Evolutionary conservation across 2,329 filamentous ascomycete species (phyloP).

Genomic region (Ceratocystis lukuohia): DNA sequence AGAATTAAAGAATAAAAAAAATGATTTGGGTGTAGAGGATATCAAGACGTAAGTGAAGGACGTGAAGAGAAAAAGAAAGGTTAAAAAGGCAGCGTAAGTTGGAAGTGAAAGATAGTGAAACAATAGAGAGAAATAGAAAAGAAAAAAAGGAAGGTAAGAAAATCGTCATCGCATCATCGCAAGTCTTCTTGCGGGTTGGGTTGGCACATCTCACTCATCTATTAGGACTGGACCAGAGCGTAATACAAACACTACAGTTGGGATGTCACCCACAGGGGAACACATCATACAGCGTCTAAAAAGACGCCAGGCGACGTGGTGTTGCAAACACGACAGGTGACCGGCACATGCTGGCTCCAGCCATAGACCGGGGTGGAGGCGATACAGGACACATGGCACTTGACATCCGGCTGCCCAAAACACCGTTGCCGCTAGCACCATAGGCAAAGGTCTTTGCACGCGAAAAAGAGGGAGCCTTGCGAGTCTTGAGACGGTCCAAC

Average conservation of each 20-base stretch:
- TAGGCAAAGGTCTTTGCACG: constrained; percentile 93
- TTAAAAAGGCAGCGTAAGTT: constrained; percentile 15
- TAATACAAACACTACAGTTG: neutral
- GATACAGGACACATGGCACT: constrained; percentile 7
- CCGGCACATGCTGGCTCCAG: constrained; percentile 11
- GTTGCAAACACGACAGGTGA: constrained; percentile 14
- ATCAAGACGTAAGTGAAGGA: constrained; percentile 16
- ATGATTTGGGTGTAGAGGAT: constrained; percentile 10
- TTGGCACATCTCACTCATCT: constrained; percentile 10
- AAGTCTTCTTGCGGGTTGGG: constrained; percentile 5
- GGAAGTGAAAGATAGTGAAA: constrained; percentile 14
- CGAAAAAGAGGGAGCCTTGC: constrained; percentile 55
- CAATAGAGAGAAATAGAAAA: neutral
- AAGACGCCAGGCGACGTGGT: constrained; percentile 13
- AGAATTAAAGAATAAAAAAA: constrained; percentile 18
- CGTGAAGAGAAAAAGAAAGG: constrained; percentile 9
- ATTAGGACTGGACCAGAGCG: neutral
- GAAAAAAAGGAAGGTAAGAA: neutral
- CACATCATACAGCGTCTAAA: constrained; percentile 1
- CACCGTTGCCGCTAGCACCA: constrained; percentile 34
- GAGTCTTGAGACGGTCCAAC: constrained; percentile 81
- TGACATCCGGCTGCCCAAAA: neutral
- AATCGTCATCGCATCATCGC: constrained; percentile 13
- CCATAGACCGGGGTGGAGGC: constrained; percentile 10
- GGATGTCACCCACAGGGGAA: constrained; percentile 16